Evolutionary conservation across 2,329 filamentous ascomycete genomes (phyloP).

Genomic region (Colletotrichum paranaense): DNA sequence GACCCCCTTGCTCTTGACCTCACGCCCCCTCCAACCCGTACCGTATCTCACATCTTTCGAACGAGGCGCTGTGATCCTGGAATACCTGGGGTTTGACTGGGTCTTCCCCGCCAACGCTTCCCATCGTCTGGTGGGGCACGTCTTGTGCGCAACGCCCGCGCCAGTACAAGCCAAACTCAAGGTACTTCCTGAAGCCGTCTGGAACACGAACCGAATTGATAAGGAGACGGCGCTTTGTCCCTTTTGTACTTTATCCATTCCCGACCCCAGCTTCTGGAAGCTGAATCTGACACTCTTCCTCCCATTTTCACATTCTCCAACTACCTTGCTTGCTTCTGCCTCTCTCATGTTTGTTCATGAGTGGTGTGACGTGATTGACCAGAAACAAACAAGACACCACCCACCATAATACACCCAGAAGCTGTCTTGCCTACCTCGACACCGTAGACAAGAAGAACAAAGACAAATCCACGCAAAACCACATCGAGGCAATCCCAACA

Average conservation of each 20-base stretch:
- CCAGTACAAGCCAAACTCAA: neutral
- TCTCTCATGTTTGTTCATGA: neutral
- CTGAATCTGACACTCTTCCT: neutral
- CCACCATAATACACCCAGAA: neutral
- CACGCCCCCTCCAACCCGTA: neutral
- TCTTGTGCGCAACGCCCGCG: neutral
- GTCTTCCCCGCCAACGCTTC: slow-evolving; percentile 27
- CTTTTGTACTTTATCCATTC: neutral
- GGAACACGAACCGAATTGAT: slow-evolving; percentile 3
- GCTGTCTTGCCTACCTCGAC: neutral
- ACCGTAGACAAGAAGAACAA: neutral
- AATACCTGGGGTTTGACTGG: slow-evolving; percentile 12
- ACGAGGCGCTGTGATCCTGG: slow-evolving; percentile 3
- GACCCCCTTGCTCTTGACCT: neutral
- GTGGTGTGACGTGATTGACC: neutral
- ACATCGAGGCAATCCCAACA: neutral
- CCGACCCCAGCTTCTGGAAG: neutral
- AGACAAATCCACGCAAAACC: neutral
- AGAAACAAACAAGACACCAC: neutral
- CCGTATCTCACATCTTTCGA: neutral
- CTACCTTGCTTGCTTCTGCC: no score
- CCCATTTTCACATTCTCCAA: neutral
- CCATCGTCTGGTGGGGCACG: slow-evolving; percentile 25
- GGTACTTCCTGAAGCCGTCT: neutral
- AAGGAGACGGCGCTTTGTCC: slow-evolving; percentile 28